Percentiles rank a stretch among this genome's conserved stretches.
Evolutionary conservation across 371 early-diverging fungal species (phyloP).

Genomic region (Mortierella sp.): DNA sequence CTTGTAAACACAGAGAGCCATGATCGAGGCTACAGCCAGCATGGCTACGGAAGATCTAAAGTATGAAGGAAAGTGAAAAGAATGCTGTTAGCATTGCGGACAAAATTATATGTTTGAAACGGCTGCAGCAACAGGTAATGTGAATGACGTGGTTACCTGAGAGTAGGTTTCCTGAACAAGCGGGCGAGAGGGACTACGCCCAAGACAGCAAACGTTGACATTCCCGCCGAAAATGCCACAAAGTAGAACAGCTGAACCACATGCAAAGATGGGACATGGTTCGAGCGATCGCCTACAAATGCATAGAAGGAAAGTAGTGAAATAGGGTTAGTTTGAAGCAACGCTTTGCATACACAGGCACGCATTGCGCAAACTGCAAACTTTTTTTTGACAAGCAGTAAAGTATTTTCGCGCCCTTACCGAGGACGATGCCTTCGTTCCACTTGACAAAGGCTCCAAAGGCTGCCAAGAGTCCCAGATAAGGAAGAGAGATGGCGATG

Average conservation of each 20-base stretch:
- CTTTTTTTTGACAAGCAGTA: too few relatives aligned
- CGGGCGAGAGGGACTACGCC: constrained; percentile 39
- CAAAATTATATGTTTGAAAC: background rate
- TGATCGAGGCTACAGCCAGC: constrained; percentile 8
- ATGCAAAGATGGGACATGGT: constrained; percentile 88
- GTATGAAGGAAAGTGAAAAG: constrained; percentile 7
- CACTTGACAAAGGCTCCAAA: constrained; percentile 80
- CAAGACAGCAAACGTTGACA: constrained; percentile 47
- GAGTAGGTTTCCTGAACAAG: constrained; percentile 51
- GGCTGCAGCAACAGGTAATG: background rate
- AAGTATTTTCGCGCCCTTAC: constrained; percentile 57
- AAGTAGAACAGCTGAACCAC: constrained; percentile 93
- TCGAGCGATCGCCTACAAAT: constrained; percentile 80
- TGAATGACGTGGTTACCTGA: background rate
- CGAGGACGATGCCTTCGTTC: constrained; percentile 92
- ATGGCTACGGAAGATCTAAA: constrained; percentile 43
- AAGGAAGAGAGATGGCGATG: constrained; percentile 38
- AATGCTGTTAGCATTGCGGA: constrained; percentile 14
- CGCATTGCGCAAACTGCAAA: too few relatives aligned
- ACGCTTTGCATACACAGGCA: too few relatives aligned
- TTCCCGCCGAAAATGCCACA: constrained; percentile 70
- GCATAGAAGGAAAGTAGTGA: background rate
- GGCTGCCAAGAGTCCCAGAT: constrained; percentile 57
- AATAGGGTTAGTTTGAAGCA: too few relatives aligned
- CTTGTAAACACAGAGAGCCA: constrained; percentile 59